Evolutionary conservation across 192 early-diverging fungal genomes (phyloP).

Genomic region (Umbelopsis sp.): DNA sequence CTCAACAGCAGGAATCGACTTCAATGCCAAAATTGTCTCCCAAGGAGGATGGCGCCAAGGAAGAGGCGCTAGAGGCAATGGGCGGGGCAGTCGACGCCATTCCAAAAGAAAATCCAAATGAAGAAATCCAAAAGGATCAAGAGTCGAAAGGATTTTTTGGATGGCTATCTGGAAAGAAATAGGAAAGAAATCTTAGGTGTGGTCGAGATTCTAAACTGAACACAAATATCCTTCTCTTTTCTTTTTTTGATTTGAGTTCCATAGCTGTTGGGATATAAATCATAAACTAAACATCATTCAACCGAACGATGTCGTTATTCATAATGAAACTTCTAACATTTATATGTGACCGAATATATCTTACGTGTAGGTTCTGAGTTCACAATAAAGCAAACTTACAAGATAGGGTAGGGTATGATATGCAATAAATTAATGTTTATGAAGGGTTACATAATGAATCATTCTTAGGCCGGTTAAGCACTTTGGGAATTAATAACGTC

Average conservation of each 20-base stretch:
- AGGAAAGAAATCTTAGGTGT: not conserved
- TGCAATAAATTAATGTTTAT: constrained; percentile 1
- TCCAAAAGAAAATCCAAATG: not conserved
- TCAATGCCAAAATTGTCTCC: not conserved
- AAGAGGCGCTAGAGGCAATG: not conserved
- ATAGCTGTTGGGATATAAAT: no score
- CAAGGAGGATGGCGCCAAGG: not conserved
- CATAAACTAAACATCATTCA: not conserved
- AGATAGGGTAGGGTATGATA: not conserved
- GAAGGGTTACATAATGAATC: not conserved
- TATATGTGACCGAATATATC: no score
- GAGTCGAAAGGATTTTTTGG: constrained; percentile 11
- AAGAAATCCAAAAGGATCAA: not conserved
- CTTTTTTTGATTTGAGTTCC: no score
- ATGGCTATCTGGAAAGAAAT: not conserved
- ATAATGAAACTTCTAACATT: no score
- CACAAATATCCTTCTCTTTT: no score
- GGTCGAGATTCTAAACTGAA: no score
- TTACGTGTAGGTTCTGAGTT: not conserved
- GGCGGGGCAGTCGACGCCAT: constrained; percentile 2
- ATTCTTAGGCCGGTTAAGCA: constrained; percentile 5
- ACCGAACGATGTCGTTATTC: not conserved
- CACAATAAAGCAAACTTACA: not conserved
- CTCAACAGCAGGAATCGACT: not conserved
- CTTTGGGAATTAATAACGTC: not conserved